Base-by-base conservation (phyloP, 176 grass and related monocot genomes). In the Dendrocalamus sinicus region DNA sequence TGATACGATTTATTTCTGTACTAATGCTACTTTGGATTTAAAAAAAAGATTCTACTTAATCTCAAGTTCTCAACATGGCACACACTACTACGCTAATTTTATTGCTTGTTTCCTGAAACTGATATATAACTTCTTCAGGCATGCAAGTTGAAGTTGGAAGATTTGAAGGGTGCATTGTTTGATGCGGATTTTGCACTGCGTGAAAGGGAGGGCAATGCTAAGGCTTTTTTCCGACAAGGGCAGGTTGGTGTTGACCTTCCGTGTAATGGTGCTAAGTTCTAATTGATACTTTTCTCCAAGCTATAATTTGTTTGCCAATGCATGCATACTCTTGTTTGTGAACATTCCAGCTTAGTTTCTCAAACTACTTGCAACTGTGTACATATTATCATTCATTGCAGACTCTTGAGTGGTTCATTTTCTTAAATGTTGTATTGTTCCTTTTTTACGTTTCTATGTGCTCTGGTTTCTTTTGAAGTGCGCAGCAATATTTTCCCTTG, bases 101-200 rank as follows among this genome's bases (percentile, higher is more conserved):
- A 48, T 67, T 55, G 39, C 58, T 74, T 74, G 50, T 87, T 91
- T 68, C 61, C 43, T 84, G 52, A 84, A 70, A 63, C 70, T 54
- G 6, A 83, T 26, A 62, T 54, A 82, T 87, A 52, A 47, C 72
- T 45, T 60, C 48, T 70, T 73, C 70, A 99, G 96, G 90, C 93
- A 88, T 96, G 93, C 93, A 99, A 99, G 80, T 88, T 99, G 79
- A 99, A 96, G 75, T 86, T 99, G 63, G 92, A 94, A 88, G 94
- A 99, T 89, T 86, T 88, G 66, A 92, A 86, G 67, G 92, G 96
- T 84, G 93, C 96, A 82, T 85, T 99, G 61, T 88, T 99, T 74
- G 96, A 99, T 88, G 96, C 96, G 39, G 96, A 99, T 81, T 99
- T 99, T 92, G 93, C 96, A 64, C 63, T 99, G 62, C 94, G 93